Evolutionary conservation across 2,329 filamentous ascomycete genomes (phyloP), one percentile per base, ranked within the genome.

Genomic region (Lithohypha guttulata): DNA sequence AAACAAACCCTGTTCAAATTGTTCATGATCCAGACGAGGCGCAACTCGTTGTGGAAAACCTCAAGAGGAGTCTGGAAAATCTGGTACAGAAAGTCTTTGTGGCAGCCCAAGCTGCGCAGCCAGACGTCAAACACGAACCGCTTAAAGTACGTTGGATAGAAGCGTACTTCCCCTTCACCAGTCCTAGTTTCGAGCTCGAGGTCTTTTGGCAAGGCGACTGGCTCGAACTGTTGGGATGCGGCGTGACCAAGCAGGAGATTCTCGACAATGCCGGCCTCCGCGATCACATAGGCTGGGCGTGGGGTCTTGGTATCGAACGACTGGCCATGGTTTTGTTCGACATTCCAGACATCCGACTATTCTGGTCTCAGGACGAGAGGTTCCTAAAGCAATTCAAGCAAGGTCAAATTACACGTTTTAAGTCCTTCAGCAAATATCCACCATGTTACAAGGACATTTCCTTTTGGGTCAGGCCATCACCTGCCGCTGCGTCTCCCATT

Each of bases 271-370:
- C 89, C 0, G 81, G 77, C 34, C 77, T 85, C 31, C 77, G 82
- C 3, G 65, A 75, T 40, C 77, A 84, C 54, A 62, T 93, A 2
- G 89, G 87, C 4, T 98, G 91, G 91, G 91, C 91, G 1, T 98
- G 96, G 61, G 91, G 91, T 23, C 70, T 96, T 13, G 91, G 91
- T 2, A 73, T 98, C 19, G 91, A 98, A 61, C 77, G 91, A 45
- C 89, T 98, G 47, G 89, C 91, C 44, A 98, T 98, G 91, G 74
- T 98, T 23, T 75, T 98, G 17, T 98, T 95, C 67, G 81, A 84
- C 43, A 93, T 98, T 43, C 85, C 87, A 0, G 91, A 98, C 56
- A 98, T 98, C 51, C 80, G 91, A 9, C 76, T 96, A 3, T 96
- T 98, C 66, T 98, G 91, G 91, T 93, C 84, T 21, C 68, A 70